These are phyloP conservation scores for Penicillium verhagenii DNA, from an alignment of 495 filamentous ascomycete genomes.

Conservation along the genomic window DNA sequence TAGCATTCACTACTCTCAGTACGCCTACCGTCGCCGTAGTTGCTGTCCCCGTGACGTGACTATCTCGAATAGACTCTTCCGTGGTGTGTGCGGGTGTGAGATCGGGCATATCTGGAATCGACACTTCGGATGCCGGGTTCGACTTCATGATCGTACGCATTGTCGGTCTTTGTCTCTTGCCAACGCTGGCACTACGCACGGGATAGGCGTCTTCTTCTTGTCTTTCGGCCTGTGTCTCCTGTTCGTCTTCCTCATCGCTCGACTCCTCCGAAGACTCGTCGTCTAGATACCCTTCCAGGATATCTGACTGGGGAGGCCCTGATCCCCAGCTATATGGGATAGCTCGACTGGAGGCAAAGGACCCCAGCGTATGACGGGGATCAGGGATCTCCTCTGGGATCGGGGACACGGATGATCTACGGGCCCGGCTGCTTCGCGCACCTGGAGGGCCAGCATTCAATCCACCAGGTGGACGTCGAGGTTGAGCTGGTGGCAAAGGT, in stretches of 20 bases:
- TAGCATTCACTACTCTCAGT: background rate
- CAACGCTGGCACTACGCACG: constrained; percentile 76
- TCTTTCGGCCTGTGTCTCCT: constrained; percentile 30
- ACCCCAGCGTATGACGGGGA: constrained; percentile 51
- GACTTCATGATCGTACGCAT: constrained; percentile 61
- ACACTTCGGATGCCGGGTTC: constrained; percentile 20
- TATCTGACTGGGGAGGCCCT: constrained; percentile 49
- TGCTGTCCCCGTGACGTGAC: background rate
- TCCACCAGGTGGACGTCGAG: constrained; percentile 4
- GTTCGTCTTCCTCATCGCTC: constrained; percentile 22
- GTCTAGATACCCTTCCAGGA: constrained; percentile 40
- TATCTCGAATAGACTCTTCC: background rate
- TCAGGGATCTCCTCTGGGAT: constrained; percentile 79
- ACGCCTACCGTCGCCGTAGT: background rate
- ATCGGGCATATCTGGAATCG: constrained; percentile 12
- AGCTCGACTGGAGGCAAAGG: constrained; percentile 77
- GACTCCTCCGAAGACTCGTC: constrained; percentile 27
- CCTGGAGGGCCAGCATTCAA: constrained; percentile 22
- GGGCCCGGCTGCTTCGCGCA: constrained; percentile 27
- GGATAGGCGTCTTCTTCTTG: constrained; percentile 56
- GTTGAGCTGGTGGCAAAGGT: constrained; percentile 8
- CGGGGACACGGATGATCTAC: constrained; percentile 77
- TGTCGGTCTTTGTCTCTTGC: constrained; percentile 69
- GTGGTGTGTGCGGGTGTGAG: background rate
- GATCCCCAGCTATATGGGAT: constrained; percentile 72